Conservation (phyloP, 805 yeast species). For the Cyberlindnera sargentensis region DNA sequence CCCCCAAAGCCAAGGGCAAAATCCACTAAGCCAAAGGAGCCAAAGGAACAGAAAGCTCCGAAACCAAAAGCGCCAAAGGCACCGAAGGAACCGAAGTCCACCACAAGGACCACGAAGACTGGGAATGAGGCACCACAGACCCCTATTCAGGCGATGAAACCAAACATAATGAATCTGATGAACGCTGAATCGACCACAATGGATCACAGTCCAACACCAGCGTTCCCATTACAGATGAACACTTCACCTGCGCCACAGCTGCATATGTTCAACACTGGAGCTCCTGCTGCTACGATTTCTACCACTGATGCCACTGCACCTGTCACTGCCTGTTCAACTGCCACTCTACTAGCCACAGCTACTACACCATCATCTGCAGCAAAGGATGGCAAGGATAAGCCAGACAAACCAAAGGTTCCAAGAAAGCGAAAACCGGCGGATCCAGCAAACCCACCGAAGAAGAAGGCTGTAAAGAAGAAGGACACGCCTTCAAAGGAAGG, state of each 20-base stretch:
- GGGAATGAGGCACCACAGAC: not conserved
- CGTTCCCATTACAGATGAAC: no score
- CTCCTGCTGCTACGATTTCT: not conserved
- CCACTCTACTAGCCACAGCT: no score
- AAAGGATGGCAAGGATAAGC: no score
- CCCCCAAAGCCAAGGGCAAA: not conserved
- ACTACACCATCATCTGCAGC: no score
- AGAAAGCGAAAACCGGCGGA: not conserved
- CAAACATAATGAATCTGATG: conserved; percentile 10
- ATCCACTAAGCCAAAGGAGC: no score
- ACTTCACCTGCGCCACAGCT: no score
- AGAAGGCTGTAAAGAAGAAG: conserved; percentile 2
- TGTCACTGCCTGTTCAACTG: no score
- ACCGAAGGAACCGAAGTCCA: no score
- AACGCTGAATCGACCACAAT: not conserved
- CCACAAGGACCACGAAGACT: no score
- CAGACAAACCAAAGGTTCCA: not conserved
- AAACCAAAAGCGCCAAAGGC: no score
- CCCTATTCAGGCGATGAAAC: conserved; percentile 1
- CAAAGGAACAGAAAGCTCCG: no score
- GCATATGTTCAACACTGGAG: not conserved
- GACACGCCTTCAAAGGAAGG: not conserved
- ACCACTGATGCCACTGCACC: not conserved
- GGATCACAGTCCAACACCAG: no score
- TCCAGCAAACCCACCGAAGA: not conserved